Evolutionary conservation across 1,139 yeast species (phyloP).

Genomic region (Lodderomyces oxycetoniae): DNA sequence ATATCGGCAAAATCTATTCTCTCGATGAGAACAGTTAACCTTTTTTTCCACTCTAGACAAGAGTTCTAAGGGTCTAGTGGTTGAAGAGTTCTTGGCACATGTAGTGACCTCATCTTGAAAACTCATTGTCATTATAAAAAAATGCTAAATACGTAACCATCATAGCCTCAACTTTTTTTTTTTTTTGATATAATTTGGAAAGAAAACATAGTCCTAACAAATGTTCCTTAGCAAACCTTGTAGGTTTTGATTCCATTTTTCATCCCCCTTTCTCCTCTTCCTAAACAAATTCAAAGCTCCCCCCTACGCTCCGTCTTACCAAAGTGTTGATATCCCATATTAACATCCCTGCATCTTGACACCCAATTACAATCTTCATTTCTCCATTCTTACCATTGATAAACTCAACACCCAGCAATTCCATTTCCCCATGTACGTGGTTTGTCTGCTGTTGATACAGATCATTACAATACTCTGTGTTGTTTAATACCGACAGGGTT

Average conservation of each 20-base stretch:
- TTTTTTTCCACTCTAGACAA: too few relatives aligned
- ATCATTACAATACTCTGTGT: conserved; percentile 18
- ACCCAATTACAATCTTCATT: conserved; percentile 35
- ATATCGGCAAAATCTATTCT: too few relatives aligned
- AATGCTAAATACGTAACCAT: too few relatives aligned
- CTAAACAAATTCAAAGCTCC: conserved; percentile 30
- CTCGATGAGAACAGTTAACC: too few relatives aligned
- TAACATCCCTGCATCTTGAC: conserved; percentile 43
- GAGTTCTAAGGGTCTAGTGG: too few relatives aligned
- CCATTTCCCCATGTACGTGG: conserved; percentile 47
- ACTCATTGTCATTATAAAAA: too few relatives aligned
- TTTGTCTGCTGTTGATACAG: conserved; percentile 27
- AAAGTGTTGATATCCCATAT: conserved; percentile 40
- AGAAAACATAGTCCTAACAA: background rate
- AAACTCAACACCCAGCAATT: conserved; percentile 42
- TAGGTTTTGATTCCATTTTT: background rate
- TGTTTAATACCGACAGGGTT: background rate
- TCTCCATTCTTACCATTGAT: conserved; percentile 17
- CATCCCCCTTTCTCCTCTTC: background rate
- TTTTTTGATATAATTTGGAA: background rate
- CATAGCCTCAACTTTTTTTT: too few relatives aligned
- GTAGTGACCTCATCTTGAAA: too few relatives aligned
- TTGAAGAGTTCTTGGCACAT: too few relatives aligned
- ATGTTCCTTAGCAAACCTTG: background rate
- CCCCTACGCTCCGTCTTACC: conserved; percentile 37